Percentiles rank a stretch among this genome's conserved stretches.
These are phyloP conservation scores for Candida berthetii DNA, from an alignment of 805 yeast genomes.

Conservation along the genomic window DNA sequence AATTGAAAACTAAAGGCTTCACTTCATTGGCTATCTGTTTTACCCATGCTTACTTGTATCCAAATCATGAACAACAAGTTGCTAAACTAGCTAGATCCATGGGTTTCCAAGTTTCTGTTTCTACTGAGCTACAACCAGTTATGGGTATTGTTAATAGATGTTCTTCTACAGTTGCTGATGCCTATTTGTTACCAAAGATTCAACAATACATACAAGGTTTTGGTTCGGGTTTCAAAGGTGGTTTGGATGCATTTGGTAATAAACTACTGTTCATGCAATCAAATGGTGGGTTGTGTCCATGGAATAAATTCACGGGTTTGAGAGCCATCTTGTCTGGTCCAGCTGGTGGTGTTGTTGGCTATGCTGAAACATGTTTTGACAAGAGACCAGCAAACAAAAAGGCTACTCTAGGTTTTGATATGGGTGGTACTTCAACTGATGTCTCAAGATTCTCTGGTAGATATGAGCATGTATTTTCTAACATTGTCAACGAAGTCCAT, in stretches of 20 bases:
- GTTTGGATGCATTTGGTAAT: constrained; percentile 28
- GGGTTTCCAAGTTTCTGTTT: constrained; percentile 26
- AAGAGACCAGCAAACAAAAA: constrained; percentile 21
- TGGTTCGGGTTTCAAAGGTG: constrained; percentile 26
- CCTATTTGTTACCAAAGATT: constrained; percentile 35
- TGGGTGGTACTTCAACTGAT: constrained; percentile 37
- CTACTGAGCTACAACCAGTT: constrained; percentile 30
- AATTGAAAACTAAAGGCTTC: constrained; percentile 50
- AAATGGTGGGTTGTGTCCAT: constrained; percentile 51
- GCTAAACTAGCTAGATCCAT: constrained; percentile 25
- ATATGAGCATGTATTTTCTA: constrained; percentile 23
- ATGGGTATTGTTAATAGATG: constrained; percentile 33
- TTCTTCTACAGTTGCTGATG: constrained; percentile 35
- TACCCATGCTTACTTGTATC: constrained; percentile 33
- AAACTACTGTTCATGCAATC: constrained; percentile 51
- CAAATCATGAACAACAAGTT: constrained; percentile 28
- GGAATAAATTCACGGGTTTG: constrained; percentile 46
- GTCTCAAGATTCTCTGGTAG: constrained; percentile 28
- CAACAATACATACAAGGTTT: constrained; percentile 30
- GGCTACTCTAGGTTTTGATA: constrained; percentile 37
- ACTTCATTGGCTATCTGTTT: constrained; percentile 67
- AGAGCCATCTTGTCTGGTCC: constrained; percentile 52
- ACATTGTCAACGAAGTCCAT: constrained; percentile 32
- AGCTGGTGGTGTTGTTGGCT: constrained; percentile 60
- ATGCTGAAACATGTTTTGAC: constrained; percentile 46